Evolutionary conservation across 2,329 filamentous ascomycete species (phyloP).

Genomic region (Fusarium avenaceum): DNA sequence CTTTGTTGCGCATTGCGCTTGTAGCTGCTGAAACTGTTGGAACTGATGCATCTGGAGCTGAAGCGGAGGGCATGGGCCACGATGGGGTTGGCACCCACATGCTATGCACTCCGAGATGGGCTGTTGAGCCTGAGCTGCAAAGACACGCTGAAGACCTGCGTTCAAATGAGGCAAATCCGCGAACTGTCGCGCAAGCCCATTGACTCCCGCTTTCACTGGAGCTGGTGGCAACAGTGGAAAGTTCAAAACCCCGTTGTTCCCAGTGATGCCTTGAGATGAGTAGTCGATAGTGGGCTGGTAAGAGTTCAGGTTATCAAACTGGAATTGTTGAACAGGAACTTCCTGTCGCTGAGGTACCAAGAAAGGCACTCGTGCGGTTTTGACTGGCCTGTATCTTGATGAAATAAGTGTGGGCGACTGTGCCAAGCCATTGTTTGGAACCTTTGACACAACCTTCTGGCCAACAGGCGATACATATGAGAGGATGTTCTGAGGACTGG

Average conservation of each 20-base stretch:
- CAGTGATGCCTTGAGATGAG: background rate
- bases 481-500: background rate
- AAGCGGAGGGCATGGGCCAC: background rate
- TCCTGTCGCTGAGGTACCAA: background rate
- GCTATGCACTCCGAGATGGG: background rate
- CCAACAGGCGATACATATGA: background rate
- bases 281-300: background rate
- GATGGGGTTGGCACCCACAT: slow-evolving; percentile 6
- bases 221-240: background rate
- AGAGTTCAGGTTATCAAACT: background rate
- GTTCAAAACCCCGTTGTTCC: background rate
- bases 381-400: background rate
- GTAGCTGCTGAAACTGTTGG: background rate
- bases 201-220: background rate
- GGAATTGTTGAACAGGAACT: background rate
- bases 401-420: background rate
- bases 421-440: background rate
- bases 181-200: background rate
- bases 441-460: background rate
- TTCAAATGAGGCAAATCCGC: background rate
- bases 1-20: background rate
- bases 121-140: background rate
- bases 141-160: background rate
- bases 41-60: background rate
- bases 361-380: background rate